Percentiles rank a stretch among this genome's conserved stretches.
phyloP scores from a whole-genome alignment of 352 stramenopile species.

The Phytopythium boreale region DNA sequence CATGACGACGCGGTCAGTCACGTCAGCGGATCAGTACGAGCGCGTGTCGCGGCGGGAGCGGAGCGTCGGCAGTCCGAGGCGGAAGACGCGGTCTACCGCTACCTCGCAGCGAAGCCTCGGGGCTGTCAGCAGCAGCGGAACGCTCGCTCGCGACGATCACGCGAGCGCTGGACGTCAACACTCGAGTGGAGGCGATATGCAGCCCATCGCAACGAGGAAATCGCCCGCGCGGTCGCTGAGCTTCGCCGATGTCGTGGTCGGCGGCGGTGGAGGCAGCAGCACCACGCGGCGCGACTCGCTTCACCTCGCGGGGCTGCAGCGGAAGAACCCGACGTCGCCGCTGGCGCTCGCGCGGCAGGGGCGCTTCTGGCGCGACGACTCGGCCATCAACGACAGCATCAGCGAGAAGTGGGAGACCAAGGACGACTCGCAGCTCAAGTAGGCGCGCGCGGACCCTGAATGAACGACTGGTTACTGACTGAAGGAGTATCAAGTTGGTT shows the following conservation, averaged over 20 bases:
- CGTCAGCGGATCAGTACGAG: constrained; percentile 50
- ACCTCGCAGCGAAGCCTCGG: constrained; percentile 10
- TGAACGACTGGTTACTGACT: too few relatives aligned
- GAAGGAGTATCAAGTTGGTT: constrained; percentile 10
- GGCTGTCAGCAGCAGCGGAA: constrained; percentile 5
- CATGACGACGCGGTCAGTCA: constrained; percentile 54
- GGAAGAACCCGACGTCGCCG: constrained; percentile 37
- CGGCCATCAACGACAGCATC: constrained; percentile 52
- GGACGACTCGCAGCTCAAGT: constrained; percentile 68
- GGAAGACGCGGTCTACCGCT: constrained; percentile 12
- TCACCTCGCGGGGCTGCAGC: neutral
- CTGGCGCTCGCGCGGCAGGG: constrained; percentile 31
- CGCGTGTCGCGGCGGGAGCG: constrained; percentile 22
- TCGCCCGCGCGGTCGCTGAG: constrained; percentile 73
- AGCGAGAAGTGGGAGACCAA: constrained; percentile 72
- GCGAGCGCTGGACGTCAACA: neutral
- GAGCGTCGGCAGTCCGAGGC: constrained; percentile 36
- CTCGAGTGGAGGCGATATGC: constrained; percentile 11
- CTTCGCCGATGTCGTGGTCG: constrained; percentile 83
- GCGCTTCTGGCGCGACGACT: constrained; percentile 54
- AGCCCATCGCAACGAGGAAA: constrained; percentile 42
- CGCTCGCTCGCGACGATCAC: neutral
- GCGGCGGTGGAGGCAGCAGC: constrained; percentile 26
- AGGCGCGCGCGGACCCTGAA: constrained; percentile 3
- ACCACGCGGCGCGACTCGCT: constrained; percentile 13